A percentile compares a stretch with the other conserved stretches of the same genome.
phyloP scores from a whole-genome alignment of 345 rosid genomes.

The Heritiera fomes region DNA sequence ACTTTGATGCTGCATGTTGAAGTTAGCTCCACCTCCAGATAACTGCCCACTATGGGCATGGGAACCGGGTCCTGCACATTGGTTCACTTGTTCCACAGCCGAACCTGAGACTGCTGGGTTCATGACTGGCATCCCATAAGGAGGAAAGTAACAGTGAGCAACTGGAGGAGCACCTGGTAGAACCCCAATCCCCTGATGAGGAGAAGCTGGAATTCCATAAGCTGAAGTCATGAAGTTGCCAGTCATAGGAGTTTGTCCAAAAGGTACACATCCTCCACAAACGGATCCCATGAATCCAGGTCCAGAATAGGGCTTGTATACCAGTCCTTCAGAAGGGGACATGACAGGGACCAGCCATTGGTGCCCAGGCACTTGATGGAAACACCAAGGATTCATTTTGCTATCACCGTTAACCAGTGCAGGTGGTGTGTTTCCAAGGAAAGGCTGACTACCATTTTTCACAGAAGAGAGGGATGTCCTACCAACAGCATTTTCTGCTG shows the following conservation, averaged over 20 bases:
- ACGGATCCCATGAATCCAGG: slow-evolving; percentile 49
- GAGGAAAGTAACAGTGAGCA: slow-evolving; percentile 66
- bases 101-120: slow-evolving; percentile 44
- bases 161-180: slow-evolving; percentile 47
- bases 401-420: slow-evolving; percentile 29
- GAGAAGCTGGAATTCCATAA: slow-evolving; percentile 42
- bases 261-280: slow-evolving; percentile 54
- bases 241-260: slow-evolving; percentile 44
- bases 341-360: slow-evolving; percentile 89
- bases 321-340: slow-evolving; percentile 89
- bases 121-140: slow-evolving; percentile 60
- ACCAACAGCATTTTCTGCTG: slow-evolving; percentile 63
- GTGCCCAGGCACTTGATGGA: slow-evolving; percentile 47
- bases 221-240: slow-evolving; percentile 48
- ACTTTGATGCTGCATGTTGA: slow-evolving; percentile 42
- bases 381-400: slow-evolving; percentile 43
- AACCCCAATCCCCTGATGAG: slow-evolving; percentile 50
- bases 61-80: slow-evolving; percentile 35
- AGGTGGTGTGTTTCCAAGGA: slow-evolving; percentile 33
- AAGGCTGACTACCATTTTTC: slow-evolving; percentile 41
- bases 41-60: slow-evolving; percentile 32
- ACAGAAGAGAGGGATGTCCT: slow-evolving; percentile 37
- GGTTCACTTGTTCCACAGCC: slow-evolving; percentile 51
- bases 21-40: slow-evolving; percentile 40
- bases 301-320: slow-evolving; percentile 77